phyloP scores from a whole-genome alignment of 1,284 basidiomycete species.

The Rhodotorula sp. region DNA sequence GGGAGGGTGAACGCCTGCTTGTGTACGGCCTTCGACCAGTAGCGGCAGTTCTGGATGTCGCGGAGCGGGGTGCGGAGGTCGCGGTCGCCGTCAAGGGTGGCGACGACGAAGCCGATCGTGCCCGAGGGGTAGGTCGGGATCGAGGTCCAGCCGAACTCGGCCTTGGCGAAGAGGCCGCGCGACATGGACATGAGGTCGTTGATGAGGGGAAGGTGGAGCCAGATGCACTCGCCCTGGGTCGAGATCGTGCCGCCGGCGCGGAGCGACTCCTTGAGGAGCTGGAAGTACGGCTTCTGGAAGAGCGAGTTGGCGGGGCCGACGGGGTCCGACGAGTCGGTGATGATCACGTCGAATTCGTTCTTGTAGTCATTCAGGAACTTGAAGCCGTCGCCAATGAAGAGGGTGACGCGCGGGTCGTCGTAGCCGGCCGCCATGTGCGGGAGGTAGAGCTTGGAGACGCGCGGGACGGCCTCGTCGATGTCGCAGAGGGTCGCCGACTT shows the following conservation, averaged over 20 bases:
- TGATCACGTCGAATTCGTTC: constrained; percentile 93
- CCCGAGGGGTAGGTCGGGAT: constrained; percentile 98
- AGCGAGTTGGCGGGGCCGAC: constrained; percentile 93
- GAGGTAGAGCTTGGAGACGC: constrained; percentile 89
- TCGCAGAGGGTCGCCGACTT: constrained; percentile 94
- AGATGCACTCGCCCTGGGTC: constrained; percentile 94
- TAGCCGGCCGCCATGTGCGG: constrained; percentile 92
- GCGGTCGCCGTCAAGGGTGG: constrained; percentile 73
- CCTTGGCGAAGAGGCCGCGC: constrained; percentile 74
- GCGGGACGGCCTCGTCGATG: constrained; percentile 98
- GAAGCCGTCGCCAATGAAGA: constrained; percentile 95
- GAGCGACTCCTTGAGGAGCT: constrained; percentile 86
- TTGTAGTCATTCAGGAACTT: constrained; percentile 91
- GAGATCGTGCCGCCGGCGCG: constrained; percentile 90
- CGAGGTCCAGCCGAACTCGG: constrained; percentile 93
- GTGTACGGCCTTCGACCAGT: constrained; percentile 87
- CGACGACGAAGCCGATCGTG: constrained; percentile 94
- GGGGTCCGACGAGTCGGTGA: constrained; percentile 98
- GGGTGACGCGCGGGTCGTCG: constrained; percentile 77
- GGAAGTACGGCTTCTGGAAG: constrained; percentile 97
- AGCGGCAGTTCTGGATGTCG: constrained; percentile 65
- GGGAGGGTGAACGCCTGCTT: constrained; percentile 83
- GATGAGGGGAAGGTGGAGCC: constrained; percentile 92
- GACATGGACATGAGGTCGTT: constrained; percentile 73
- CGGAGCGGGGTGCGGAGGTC: constrained; percentile 71